These are phyloP conservation scores for Solanum sparsipilum DNA, from an alignment of 257 asterid genomes.

Conservation along the genomic window DNA sequence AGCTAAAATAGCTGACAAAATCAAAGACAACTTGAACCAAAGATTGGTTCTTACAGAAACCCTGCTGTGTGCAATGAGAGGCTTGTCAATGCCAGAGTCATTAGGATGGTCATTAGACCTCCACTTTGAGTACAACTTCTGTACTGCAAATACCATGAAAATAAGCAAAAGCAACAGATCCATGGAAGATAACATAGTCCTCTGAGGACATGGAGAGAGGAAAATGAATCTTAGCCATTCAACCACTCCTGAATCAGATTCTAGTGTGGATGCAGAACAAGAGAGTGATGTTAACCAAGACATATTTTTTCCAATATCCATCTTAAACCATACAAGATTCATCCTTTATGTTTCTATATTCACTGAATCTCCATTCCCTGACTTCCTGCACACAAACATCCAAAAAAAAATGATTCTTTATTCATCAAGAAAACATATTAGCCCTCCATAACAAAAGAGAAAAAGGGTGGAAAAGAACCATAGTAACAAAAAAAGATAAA, in stretches of 20 bases:
- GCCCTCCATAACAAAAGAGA: neutral
- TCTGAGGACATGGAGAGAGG: constrained; percentile 88
- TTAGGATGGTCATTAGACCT: neutral
- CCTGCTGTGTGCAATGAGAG: constrained; percentile 38
- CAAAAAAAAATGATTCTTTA: neutral
- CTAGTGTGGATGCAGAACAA: constrained; percentile 36
- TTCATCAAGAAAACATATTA: neutral
- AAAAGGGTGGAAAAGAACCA: neutral
- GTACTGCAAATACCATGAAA: constrained; percentile 32
- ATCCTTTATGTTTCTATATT: neutral
- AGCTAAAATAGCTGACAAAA: constrained; percentile 23
- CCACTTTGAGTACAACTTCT: constrained; percentile 39
- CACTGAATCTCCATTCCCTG: neutral
- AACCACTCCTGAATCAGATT: constrained; percentile 17
- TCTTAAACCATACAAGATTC: neutral
- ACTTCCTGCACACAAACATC: neutral
- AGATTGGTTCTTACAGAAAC: constrained; percentile 20
- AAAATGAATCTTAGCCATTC: constrained; percentile 68
- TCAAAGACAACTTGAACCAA: constrained; percentile 44
- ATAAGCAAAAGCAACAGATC: constrained; percentile 38
- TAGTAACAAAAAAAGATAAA: neutral
- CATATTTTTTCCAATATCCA: neutral
- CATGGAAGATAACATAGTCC: constrained; percentile 38
- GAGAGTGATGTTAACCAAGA: constrained; percentile 64
- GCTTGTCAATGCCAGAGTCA: constrained; percentile 27